Evolutionary conservation across 306 rosid species (phyloP), one percentile per base, ranked within the genome.

Genomic region (Cicer pinnatifidum): DNA sequence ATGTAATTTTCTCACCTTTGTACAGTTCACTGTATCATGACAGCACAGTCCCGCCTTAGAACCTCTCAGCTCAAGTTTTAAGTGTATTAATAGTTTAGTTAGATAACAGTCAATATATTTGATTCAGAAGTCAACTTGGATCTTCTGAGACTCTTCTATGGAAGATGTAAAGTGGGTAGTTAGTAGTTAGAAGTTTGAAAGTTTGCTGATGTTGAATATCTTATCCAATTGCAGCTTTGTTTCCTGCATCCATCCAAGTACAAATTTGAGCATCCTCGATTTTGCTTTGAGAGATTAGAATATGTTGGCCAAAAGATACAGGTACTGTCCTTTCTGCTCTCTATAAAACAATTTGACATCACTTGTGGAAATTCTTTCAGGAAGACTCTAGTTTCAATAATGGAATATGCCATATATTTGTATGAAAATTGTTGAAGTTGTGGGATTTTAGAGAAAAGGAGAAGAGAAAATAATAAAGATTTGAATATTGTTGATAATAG

Each of bases 261-360:
- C 86, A 94, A 94, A 75, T 91, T 91, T 76, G 97, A 94, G 84
- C 99, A 94, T 71, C 97, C 97, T 58, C 96, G 96, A 48, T 89
- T 94, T 80, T 94, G 97, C 86, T 94, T 84, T 5, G 97, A 94
- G 85, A 90, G 97, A 54, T 79, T 90, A 71, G 97, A 94, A 84
- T 94, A 91, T 54, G 16, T 91, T 53, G 99, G 99, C 79, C 95
- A 90, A 80, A 94, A 88, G 84, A 94, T 94, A 80, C 97, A 94
- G 96, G 99, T 94, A 82, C 40, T 12, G 39, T 56, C 60, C 72
- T 67, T 75, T 78, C 74, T 50, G 37, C 40, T 69, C 20, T 83
- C 67, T 72, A 17, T 23, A 9, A 33, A 79, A 72, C 12, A 15
- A 57, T 44, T 51, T 60, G 28, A 54, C 44, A 38, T 15, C 71